Evolutionary conservation across 192 early-diverging fungal genomes (phyloP).

Genomic region (Backusella mclennaniae): DNA sequence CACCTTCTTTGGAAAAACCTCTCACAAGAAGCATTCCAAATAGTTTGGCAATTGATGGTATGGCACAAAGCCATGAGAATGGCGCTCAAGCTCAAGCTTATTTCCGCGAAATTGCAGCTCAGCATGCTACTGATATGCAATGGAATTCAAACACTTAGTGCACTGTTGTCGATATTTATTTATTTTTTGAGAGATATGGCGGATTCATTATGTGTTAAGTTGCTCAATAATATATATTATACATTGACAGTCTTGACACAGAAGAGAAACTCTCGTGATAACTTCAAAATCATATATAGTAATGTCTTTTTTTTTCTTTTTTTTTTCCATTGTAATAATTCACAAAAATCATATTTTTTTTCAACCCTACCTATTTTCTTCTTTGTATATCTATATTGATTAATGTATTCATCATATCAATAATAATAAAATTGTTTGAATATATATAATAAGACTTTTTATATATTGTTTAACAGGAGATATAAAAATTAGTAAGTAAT

Average conservation of each 20-base stretch:
- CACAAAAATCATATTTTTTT: neutral
- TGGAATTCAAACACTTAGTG: conserved; percentile 2
- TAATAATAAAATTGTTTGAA: neutral
- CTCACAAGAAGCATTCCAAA: conserved; percentile 20
- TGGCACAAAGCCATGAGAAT: conserved; percentile 8
- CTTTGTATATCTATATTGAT: neutral
- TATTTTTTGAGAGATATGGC: neutral
- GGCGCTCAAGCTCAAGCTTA: conserved; percentile 28
- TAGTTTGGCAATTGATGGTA: conserved; percentile 23
- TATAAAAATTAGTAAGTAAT: neutral
- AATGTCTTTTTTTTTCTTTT: neutral
- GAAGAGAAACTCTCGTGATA: neutral
- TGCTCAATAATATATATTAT: neutral
- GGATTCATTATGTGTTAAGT: neutral
- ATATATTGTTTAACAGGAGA: neutral
- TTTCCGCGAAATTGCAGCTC: conserved; percentile 17
- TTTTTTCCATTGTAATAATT: neutral
- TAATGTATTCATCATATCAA: neutral
- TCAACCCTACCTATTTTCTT: neutral
- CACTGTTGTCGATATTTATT: neutral
- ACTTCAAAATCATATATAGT: neutral
- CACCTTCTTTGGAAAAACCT: conserved; percentile 2
- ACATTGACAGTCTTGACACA: neutral
- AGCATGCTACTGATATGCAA: conserved; percentile 9
- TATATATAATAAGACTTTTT: neutral